Conservation (phyloP, 1,284 basidiomycete genomes). For the Cystobasidiaceae sp. region DNA sequence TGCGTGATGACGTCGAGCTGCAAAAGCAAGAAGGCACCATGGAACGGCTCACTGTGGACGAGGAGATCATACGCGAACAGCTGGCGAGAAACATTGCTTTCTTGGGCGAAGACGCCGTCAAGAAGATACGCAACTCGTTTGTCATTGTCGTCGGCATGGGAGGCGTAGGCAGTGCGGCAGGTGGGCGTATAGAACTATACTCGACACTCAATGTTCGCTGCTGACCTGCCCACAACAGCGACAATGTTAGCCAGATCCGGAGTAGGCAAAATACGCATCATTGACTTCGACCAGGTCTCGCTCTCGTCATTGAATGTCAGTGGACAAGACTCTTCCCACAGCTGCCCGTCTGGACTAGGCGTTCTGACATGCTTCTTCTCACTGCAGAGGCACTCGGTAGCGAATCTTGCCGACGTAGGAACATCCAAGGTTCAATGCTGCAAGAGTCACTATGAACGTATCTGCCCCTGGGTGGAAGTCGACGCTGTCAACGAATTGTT, state of each 20-base stretch:
- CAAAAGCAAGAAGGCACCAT: neutral
- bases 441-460: slow-evolving; percentile 64
- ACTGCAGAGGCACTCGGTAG: slow-evolving; percentile 74
- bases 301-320: slow-evolving; percentile 73
- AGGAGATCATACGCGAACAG: slow-evolving; percentile 53
- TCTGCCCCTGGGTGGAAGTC: slow-evolving; percentile 67
- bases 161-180: slow-evolving; percentile 75
- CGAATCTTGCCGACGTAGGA: slow-evolving; percentile 84
- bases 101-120: slow-evolving; percentile 86
- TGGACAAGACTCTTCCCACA: too few species aligned
- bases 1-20: neutral
- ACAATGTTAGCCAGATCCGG: slow-evolving; percentile 77
- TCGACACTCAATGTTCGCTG: neutral
- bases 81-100: slow-evolving; percentile 92
- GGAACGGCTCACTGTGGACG: slow-evolving; percentile 34
- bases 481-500: slow-evolving; percentile 70
- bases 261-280: slow-evolving; percentile 49
- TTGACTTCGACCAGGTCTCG: slow-evolving; percentile 87
- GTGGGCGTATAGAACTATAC: neutral
- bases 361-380: neutral
- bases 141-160: slow-evolving; percentile 92
- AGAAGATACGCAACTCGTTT: slow-evolving; percentile 63
- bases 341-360: too few species aligned
- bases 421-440: slow-evolving; percentile 84
- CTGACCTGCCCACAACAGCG: slow-evolving; percentile 58